Conservation (phyloP, 306 rosid species). For the Crataegus laevigata region DNA sequence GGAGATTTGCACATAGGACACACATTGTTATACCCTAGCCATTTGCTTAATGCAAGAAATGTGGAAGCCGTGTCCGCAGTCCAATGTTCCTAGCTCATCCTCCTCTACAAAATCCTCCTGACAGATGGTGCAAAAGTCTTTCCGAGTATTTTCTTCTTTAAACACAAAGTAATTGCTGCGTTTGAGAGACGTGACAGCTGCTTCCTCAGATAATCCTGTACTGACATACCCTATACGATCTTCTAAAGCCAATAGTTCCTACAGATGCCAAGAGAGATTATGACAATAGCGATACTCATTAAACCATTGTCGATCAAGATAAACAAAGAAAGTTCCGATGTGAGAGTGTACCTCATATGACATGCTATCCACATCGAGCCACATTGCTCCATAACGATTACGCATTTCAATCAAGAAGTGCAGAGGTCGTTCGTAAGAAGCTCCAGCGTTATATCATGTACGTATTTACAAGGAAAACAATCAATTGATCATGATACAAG, state of each 20-base stretch:
- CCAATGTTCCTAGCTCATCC: slow-evolving; percentile 15
- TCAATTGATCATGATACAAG: not conserved
- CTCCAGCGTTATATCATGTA: slow-evolving; percentile 2
- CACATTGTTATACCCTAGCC: slow-evolving; percentile 16
- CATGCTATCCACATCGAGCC: slow-evolving; percentile 23
- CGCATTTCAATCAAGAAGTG: not conserved
- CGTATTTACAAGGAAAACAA: not conserved
- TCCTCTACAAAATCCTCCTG: slow-evolving; percentile 20
- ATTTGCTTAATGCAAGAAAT: slow-evolving; percentile 18
- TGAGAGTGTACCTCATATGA: slow-evolving; percentile 12
- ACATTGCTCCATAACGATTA: slow-evolving; percentile 8
- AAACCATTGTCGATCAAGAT: not conserved
- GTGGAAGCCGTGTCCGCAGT: slow-evolving; percentile 16
- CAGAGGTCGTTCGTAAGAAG: not conserved
- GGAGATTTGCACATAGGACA: slow-evolving; percentile 15
- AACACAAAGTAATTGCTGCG: not conserved
- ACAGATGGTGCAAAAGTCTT: slow-evolving; percentile 13
- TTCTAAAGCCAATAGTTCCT: slow-evolving; percentile 22
- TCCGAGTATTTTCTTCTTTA: not conserved
- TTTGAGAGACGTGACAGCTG: slow-evolving; percentile 3
- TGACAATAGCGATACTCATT: not conserved
- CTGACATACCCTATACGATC: slow-evolving; percentile 20
- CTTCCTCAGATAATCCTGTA: slow-evolving; percentile 23
- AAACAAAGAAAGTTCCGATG: not conserved
- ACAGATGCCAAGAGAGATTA: not conserved